Conservation (phyloP, 1,284 basidiomycete species). For the Moesziomyces antarcticus region DNA sequence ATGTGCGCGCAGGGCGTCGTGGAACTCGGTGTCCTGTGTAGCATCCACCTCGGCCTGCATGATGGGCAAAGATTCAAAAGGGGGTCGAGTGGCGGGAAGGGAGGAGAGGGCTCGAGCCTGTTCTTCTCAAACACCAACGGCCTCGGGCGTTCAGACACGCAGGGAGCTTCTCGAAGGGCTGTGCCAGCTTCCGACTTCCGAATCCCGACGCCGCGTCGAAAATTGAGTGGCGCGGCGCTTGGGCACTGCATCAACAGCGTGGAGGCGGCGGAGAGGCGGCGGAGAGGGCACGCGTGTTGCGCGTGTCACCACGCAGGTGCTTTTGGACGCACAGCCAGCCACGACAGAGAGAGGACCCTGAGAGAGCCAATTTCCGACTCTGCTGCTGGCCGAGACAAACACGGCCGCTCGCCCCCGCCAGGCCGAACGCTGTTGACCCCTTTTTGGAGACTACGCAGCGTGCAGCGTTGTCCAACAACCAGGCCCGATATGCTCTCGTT, state of each 20-base stretch:
- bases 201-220: not conserved
- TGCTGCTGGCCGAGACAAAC: not conserved
- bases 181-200: not conserved
- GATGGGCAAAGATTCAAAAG: not conserved
- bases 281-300: not conserved
- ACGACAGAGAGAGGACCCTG: not conserved
- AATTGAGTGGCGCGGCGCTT: not conserved
- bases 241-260: not conserved
- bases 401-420: not conserved
- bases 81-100: too few relatives aligned
- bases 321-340: too few relatives aligned
- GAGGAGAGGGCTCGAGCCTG: too few relatives aligned
- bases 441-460: too few relatives aligned
- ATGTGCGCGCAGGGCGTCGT: constrained; percentile 63
- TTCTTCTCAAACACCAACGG: too few relatives aligned
- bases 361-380: too few relatives aligned
- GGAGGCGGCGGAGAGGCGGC: too few relatives aligned
- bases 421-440: too few relatives aligned
- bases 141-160: too few relatives aligned
- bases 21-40: constrained; percentile 64
- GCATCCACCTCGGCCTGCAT: constrained; percentile 59
- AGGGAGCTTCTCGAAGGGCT: not conserved
- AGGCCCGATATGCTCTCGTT: too few relatives aligned
- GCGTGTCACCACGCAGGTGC: too few relatives aligned
- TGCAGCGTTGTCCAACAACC: not conserved